Conservation (phyloP, 2,329 filamentous ascomycete species). For the Sporothrix brunneoviolacea region DNA sequence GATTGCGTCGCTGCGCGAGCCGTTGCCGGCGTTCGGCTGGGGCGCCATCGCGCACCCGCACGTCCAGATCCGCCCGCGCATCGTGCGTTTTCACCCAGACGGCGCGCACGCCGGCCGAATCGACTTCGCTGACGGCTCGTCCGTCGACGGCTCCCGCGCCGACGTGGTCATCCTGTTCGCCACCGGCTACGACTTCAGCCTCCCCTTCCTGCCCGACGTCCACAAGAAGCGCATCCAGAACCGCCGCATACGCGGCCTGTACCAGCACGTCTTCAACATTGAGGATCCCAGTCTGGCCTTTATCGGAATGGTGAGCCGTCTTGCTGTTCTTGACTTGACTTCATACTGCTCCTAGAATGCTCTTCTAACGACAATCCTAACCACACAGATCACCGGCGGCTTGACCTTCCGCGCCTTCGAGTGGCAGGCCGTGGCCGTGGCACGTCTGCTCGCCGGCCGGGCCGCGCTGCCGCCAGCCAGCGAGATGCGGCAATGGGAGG, state of each 20-base stretch:
- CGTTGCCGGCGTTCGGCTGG: constrained; percentile 46
- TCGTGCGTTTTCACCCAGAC: constrained; percentile 35
- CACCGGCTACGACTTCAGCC: constrained; percentile 50
- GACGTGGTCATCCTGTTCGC: constrained; percentile 54
- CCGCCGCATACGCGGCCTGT: constrained; percentile 33
- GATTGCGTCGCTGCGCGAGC: not conserved
- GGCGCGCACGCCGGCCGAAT: constrained; percentile 8
- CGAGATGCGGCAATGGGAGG: not conserved
- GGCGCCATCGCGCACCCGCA: constrained; percentile 52
- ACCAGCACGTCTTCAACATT: constrained; percentile 55
- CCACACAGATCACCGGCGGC: constrained; percentile 55
- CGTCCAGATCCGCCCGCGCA: constrained; percentile 43
- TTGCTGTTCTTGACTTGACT: too few relatives aligned
- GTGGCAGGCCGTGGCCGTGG: constrained; percentile 59
- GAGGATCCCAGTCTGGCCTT: constrained; percentile 57
- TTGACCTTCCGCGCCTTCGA: constrained; percentile 64
- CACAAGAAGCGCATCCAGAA: not conserved
- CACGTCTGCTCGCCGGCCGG: constrained; percentile 47
- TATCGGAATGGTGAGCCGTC: constrained; percentile 47
- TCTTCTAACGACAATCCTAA: too few relatives aligned
- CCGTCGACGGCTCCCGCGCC: constrained; percentile 34
- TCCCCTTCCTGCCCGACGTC: constrained; percentile 53
- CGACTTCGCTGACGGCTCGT: constrained; percentile 45
- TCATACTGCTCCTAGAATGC: too few relatives aligned
- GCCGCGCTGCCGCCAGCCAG: constrained; percentile 36